Base-by-base conservation (phyloP, 768 basidiomycete genomes). In the Serendipita sp. region DNA sequence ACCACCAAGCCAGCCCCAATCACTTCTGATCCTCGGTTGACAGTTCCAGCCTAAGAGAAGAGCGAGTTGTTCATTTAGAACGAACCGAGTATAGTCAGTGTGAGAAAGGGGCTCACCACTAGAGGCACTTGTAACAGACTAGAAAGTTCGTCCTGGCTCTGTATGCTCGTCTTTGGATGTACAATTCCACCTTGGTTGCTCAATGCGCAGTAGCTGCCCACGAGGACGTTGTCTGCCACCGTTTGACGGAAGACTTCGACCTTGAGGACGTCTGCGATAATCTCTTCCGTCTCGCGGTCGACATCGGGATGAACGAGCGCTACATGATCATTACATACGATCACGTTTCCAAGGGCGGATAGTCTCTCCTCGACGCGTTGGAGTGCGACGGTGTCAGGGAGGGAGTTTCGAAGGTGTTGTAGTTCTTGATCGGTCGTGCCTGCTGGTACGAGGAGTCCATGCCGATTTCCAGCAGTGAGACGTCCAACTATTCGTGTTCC, bases 191-290 rank as follows among this genome's bases (percentile, higher is more conserved):
- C 96, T 77, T 98, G 92, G 73, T 98, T 98, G 54, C 88, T 88
- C 74, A 99, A 84, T 64, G 85, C 89, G 74, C 92, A 94, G 74
- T 98, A 99, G 66, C 87, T 90, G 45, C 96, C 96, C 46, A 98
- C 95, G 51, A 99, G 84, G 58, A 94, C 94, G 76, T 98, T 97
- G 69, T 91, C 88, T 11, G 96, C 96, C 69, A 99, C 80, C 8
- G 93, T 99, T 75, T 99, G 96, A 56, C 96, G 81, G 78, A 99
- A 99, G 3, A 98, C 96, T 74, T 99, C 96, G 67, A 98, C 96
- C 75, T 98, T 98, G 69, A 99, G 83, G 18, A 96, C 92, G 74
- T 99, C 96, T 34, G 96, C 96, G 75, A 99, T 97, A 77, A 99
- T 98, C 76, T 99, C 96, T 73, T 99, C 96, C 28, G 96, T 99